phyloP scores from a whole-genome alignment of 305 asterid genomes.

The Withania somnifera region DNA sequence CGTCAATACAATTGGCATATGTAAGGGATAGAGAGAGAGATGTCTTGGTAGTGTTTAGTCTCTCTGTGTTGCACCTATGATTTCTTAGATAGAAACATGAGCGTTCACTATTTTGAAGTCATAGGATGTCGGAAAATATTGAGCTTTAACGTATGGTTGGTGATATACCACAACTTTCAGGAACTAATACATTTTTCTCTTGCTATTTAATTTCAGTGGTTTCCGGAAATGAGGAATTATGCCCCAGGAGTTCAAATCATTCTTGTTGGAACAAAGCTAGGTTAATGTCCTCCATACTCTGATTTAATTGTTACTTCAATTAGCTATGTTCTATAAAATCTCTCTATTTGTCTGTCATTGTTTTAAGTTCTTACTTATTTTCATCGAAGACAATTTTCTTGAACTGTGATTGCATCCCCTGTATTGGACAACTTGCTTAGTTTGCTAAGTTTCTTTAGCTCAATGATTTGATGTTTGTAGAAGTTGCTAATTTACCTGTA shows the following conservation, averaged over 20 bases:
- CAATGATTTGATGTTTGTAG: too few relatives aligned
- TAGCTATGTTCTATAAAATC: not conserved
- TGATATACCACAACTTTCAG: not conserved
- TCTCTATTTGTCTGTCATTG: not conserved
- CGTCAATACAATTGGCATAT: too few relatives aligned
- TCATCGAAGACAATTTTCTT: not conserved
- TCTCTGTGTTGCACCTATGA: too few relatives aligned
- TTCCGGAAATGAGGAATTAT: constrained; percentile 34
- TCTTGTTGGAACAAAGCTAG: constrained; percentile 36
- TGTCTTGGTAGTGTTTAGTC: too few relatives aligned
- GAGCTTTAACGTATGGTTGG: not conserved
- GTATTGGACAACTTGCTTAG: not conserved
- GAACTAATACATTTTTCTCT: not conserved
- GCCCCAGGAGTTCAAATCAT: constrained; percentile 28
- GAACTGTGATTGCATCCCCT: not conserved
- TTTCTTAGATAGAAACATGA: too few relatives aligned
- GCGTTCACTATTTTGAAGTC: too few relatives aligned
- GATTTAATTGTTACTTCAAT: not conserved
- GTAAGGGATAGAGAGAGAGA: too few relatives aligned
- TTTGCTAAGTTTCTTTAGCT: not conserved
- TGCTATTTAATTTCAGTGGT: constrained; percentile 19
- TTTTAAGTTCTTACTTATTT: not conserved
- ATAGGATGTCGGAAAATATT: too few relatives aligned
- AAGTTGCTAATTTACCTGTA: too few relatives aligned
- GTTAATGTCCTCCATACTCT: constrained; percentile 7